Evolutionary conservation across 192 early-diverging fungal species (phyloP).

Genomic region (Chytriomyces hyalinus): DNA sequence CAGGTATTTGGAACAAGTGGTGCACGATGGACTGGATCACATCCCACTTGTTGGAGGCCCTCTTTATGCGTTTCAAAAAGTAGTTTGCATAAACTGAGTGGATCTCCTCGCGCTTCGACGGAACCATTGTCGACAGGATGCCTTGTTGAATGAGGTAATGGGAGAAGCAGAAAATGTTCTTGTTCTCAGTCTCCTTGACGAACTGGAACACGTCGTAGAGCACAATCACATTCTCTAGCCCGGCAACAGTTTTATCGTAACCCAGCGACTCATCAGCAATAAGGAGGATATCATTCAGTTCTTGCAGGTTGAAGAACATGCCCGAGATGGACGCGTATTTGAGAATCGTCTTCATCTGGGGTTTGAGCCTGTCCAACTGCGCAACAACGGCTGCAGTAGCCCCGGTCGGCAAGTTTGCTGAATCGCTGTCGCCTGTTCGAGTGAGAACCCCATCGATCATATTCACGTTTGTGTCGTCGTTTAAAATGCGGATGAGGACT

Average conservation of each 20-base stretch:
- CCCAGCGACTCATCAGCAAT: constrained; percentile 6
- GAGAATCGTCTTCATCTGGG: constrained; percentile 25
- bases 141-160: constrained; percentile 42
- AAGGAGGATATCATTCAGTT: constrained; percentile 25
- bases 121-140: constrained; percentile 32
- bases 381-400: constrained; percentile 35
- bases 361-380: constrained; percentile 30
- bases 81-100: constrained; percentile 33
- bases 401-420: constrained; percentile 21
- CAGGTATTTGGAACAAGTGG: constrained; percentile 31
- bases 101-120: constrained; percentile 35
- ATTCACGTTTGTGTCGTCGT: constrained; percentile 23
- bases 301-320: constrained; percentile 27
- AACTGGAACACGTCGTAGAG: constrained; percentile 29
- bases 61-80: constrained; percentile 29
- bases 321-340: constrained; percentile 35
- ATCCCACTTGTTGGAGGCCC: constrained; percentile 23
- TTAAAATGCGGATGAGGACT: constrained; percentile 28
- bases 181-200: constrained; percentile 12
- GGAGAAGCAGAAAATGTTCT: constrained; percentile 20
- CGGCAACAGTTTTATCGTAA: constrained; percentile 13
- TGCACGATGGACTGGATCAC: constrained; percentile 22
- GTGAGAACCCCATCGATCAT: constrained; percentile 6
- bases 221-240: constrained; percentile 8
- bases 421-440: background rate